phyloP scores from a whole-genome alignment of 73 alveolate species.

The Urostyla sp. region DNA sequence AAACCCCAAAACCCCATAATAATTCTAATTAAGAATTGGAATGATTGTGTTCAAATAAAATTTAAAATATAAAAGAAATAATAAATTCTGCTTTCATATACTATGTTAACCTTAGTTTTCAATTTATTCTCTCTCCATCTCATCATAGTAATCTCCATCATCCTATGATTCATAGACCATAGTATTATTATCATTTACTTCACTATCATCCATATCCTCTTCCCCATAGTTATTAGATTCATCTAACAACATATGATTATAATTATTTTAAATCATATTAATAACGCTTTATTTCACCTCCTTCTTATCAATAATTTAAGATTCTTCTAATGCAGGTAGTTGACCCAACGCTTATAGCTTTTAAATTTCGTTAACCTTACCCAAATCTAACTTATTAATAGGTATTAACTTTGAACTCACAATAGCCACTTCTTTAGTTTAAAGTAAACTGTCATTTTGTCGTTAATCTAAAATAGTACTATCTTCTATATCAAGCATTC shows the following conservation, averaged over 20 bases:
- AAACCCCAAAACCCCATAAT: too few species aligned
- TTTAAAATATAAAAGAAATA: neutral
- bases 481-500: conserved; percentile 52
- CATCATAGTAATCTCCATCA: conserved; percentile 2
- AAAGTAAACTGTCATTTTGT: neutral
- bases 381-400: conserved; percentile 31
- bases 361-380: conserved; percentile 11
- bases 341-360: conserved; percentile 31
- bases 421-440: conserved; percentile 15
- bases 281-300: conserved; percentile 17
- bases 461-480: conserved; percentile 11
- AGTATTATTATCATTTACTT: neutral
- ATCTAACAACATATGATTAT: conserved; percentile 42
- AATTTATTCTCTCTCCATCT: neutral
- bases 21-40: too few species aligned
- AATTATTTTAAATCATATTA: conserved; percentile 32
- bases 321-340: conserved; percentile 38
- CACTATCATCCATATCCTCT: neutral
- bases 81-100: neutral
- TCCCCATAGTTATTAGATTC: neutral
- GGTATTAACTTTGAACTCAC: conserved; percentile 43
- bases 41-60: too few species aligned
- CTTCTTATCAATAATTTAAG: conserved; percentile 27
- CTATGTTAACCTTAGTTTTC: too few species aligned
- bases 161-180: neutral